Evolutionary conservation across 176 grass and related monocot genomes (phyloP).

Genomic region (Bolboschoenus planiculmis): DNA sequence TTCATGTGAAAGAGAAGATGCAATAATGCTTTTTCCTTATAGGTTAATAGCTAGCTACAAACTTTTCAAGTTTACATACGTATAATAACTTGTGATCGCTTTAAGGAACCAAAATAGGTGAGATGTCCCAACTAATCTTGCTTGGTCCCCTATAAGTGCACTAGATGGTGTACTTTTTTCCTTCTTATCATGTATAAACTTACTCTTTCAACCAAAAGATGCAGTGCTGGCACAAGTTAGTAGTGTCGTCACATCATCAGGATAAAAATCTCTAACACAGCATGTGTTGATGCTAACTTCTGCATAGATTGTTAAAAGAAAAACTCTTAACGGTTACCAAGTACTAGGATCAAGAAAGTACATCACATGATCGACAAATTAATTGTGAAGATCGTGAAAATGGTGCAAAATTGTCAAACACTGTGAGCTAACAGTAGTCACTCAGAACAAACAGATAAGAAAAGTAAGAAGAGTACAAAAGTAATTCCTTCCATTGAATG

Average conservation of each 20-base stretch:
- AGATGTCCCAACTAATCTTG: neutral
- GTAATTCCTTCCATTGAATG: neutral
- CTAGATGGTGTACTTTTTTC: neutral
- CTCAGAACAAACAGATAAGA: neutral
- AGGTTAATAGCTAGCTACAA: slow-evolving; percentile 9
- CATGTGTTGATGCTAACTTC: neutral
- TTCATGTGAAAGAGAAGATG: neutral
- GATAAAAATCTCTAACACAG: neutral
- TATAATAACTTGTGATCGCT: slow-evolving; percentile 10
- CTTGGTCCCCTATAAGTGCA: neutral
- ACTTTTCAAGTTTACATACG: neutral
- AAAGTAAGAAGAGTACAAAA: neutral
- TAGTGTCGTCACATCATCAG: slow-evolving; percentile 2
- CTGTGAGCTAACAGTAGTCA: neutral
- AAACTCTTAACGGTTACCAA: neutral
- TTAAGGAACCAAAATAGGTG: slow-evolving; percentile 9
- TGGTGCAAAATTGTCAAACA: neutral
- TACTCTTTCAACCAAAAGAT: neutral
- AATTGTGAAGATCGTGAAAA: neutral
- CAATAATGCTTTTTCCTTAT: neutral
- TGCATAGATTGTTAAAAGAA: neutral
- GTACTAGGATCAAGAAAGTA: neutral
- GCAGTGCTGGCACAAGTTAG: neutral
- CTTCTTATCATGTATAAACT: neutral
- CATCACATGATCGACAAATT: too few relatives aligned